Evolutionary conservation across 805 yeast genomes (phyloP).

Genomic region (Wickerhamomyces rabaulensis): DNA sequence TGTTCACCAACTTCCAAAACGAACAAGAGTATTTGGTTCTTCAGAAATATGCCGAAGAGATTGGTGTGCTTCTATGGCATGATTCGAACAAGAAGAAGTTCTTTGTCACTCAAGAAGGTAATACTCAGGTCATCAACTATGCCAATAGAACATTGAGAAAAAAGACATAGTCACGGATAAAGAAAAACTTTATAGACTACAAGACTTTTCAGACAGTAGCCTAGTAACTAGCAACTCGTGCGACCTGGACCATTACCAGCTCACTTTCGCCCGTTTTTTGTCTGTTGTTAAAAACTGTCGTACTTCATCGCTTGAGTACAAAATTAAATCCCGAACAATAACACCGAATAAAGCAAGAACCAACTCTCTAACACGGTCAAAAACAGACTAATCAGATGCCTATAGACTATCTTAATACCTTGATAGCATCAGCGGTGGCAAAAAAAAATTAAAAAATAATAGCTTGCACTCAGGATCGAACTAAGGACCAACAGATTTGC

Average conservation of each 20-base stretch:
- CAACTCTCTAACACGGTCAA: no score
- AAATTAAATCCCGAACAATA: no score
- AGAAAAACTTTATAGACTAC: neutral
- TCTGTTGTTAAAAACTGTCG: no score
- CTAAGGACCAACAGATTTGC: conserved; percentile 98
- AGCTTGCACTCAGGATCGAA: conserved; percentile 94
- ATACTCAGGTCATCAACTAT: conserved; percentile 84
- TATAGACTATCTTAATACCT: no score
- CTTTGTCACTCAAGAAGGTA: conserved; percentile 85
- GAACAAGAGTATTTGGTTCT: conserved; percentile 71
- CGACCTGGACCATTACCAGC: no score
- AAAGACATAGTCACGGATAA: conserved; percentile 3
- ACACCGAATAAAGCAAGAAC: no score
- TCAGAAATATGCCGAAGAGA: conserved; percentile 76
- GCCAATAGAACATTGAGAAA: conserved; percentile 58
- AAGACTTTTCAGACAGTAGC: no score
- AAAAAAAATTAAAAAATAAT: conserved; percentile 42
- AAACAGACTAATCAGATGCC: no score
- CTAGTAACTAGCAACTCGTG: no score
- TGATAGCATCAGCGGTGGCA: no score
- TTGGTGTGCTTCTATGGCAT: conserved; percentile 90
- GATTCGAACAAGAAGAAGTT: conserved; percentile 64
- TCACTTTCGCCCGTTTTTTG: no score
- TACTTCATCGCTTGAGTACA: no score
- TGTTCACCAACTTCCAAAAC: conserved; percentile 80